These are phyloP conservation scores for Penicillium antarcticum DNA, from an alignment of 495 filamentous ascomycete species.

Conservation along the genomic window DNA sequence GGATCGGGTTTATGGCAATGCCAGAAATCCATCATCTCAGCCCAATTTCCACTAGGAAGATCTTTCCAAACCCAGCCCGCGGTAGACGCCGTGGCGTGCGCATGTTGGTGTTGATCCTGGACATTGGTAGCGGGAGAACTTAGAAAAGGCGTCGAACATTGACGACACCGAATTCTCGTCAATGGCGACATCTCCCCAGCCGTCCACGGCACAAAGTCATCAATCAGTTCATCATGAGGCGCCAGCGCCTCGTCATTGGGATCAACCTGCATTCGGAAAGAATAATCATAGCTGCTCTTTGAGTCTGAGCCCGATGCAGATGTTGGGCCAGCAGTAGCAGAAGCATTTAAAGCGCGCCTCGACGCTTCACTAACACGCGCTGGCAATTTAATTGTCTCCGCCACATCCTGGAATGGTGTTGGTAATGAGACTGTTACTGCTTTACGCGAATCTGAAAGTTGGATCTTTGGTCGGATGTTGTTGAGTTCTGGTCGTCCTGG, in stretches of 20 bases:
- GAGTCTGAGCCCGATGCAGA: background rate
- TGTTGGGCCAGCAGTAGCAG: background rate
- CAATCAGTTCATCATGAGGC: constrained; percentile 23
- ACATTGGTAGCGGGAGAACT: background rate
- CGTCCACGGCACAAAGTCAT: constrained; percentile 66
- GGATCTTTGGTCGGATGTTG: constrained; percentile 25
- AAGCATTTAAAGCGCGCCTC: constrained; percentile 15
- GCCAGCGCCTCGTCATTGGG: constrained; percentile 25
- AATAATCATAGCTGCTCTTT: constrained; percentile 30
- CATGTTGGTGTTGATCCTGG: background rate
- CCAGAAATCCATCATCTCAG: constrained; percentile 99
- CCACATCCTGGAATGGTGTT: constrained; percentile 45
- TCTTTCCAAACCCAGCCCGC: constrained; percentile 74
- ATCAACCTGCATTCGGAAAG: constrained; percentile 69
- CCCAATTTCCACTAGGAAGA: constrained; percentile 94
- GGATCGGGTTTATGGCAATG: constrained; percentile 90
- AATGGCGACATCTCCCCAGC: constrained; percentile 56
- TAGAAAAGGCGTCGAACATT: constrained; percentile 46
- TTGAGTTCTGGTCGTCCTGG: constrained; percentile 41
- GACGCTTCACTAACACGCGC: constrained; percentile 47
- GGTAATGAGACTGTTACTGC: constrained; percentile 33
- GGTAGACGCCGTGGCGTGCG: background rate
- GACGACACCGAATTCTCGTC: constrained; percentile 60
- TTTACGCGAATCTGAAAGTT: constrained; percentile 39
- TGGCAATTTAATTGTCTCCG: constrained; percentile 62